Evolutionary conservation across 352 stramenopile species (phyloP).

Genomic region (Phytophthora nicotianae): DNA sequence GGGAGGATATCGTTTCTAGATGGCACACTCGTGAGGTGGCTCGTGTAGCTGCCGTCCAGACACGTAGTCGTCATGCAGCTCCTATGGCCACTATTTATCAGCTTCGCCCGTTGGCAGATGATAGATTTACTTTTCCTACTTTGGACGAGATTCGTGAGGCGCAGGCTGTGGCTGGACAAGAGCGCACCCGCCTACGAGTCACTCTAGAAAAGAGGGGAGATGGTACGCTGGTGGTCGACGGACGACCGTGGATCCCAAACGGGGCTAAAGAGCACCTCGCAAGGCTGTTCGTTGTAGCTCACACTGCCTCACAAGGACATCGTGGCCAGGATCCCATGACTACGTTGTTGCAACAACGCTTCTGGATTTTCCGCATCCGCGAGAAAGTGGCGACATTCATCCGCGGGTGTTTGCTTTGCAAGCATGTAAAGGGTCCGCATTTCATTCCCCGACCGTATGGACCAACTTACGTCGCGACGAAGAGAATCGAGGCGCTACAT

Average conservation of each 20-base stretch:
- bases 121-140: constrained; percentile 5
- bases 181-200: constrained; percentile 2
- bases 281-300: constrained; percentile 14
- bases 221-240: background rate
- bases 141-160: constrained; percentile 3
- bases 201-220: constrained; percentile 5
- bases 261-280: constrained; percentile 5
- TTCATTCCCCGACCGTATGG: constrained; percentile 10
- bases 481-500: constrained; percentile 18
- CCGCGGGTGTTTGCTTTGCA: constrained; percentile 13
- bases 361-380: background rate
- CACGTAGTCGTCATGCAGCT: background rate
- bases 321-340: constrained; percentile 9
- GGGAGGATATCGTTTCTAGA: constrained; percentile 13
- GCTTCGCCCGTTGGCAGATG: constrained; percentile 1
- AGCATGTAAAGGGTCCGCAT: constrained; percentile 15
- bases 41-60: background rate
- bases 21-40: constrained; percentile 1
- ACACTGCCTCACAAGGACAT: constrained; percentile 14
- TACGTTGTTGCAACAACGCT: background rate
- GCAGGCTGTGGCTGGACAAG: background rate
- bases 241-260: constrained; percentile 6
- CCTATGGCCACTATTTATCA: background rate
- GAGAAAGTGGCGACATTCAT: constrained; percentile 4
- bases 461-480: background rate